These are phyloP conservation scores for Leersia perrieri DNA, from an alignment of 176 grass and related monocot genomes.

Conservation along the genomic window DNA sequence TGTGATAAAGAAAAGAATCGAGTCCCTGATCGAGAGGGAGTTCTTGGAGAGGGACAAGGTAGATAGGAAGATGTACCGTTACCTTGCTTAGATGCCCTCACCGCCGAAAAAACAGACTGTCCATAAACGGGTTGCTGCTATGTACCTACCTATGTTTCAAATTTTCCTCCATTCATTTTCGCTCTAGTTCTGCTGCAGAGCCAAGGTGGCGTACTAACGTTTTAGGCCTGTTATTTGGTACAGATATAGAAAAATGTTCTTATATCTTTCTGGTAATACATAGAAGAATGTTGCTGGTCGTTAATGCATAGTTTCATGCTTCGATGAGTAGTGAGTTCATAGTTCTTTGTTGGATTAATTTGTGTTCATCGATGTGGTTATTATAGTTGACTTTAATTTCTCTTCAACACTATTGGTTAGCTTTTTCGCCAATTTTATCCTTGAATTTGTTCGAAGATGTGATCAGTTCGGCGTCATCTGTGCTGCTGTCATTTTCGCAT, in stretches of 20 bases:
- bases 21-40: background rate
- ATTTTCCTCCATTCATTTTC: background rate
- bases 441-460: background rate
- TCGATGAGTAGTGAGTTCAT: background rate
- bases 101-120: background rate
- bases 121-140: background rate
- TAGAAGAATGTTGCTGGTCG: background rate
- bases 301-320: background rate
- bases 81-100: background rate
- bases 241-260: slow-evolving; percentile 8
- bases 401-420: background rate
- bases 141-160: background rate
- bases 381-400: background rate
- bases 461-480: no score
- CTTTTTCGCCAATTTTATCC: background rate
- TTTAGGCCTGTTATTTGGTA: slow-evolving; percentile 16
- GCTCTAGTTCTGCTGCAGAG: slow-evolving; percentile 4
- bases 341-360: background rate
- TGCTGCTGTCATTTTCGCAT: no score
- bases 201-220: background rate
- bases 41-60: background rate
- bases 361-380: background rate
- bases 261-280: background rate
- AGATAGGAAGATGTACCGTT: background rate
- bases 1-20: background rate